Conservation (phyloP, 1,284 basidiomycete species). For the Cutaneotrichosporon cavernicola region DNA sequence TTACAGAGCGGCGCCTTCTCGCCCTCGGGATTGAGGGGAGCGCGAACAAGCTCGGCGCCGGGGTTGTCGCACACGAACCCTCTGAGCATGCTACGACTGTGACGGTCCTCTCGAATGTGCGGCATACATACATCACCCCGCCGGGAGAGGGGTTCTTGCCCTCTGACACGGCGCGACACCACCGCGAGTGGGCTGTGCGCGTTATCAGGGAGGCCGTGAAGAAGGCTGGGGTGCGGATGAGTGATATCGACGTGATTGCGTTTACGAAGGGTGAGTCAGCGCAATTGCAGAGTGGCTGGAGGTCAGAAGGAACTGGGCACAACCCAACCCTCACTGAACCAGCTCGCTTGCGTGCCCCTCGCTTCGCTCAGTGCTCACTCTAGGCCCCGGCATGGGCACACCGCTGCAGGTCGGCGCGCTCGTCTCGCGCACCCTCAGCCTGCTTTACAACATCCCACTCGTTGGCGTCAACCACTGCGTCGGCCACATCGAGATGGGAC, state of each 20-base stretch:
- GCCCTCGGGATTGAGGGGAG: conserved; percentile 86
- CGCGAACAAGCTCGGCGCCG: conserved; percentile 97
- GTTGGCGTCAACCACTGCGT: conserved; percentile 99
- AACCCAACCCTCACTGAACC: no score
- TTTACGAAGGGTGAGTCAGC: conserved; percentile 79
- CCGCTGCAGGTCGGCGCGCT: conserved; percentile 92
- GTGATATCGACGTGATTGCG: conserved; percentile 88
- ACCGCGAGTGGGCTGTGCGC: conserved; percentile 84
- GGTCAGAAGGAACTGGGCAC: no score
- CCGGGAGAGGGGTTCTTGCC: conserved; percentile 97
- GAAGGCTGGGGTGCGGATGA: conserved; percentile 68
- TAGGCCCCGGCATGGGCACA: conserved; percentile 98
- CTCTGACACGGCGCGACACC: conserved; percentile 90
- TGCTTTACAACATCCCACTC: conserved; percentile 85
- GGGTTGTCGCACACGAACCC: conserved; percentile 77
- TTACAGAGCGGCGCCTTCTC: conserved; percentile 40
- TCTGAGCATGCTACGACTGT: conserved; percentile 54
- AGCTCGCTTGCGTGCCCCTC: not conserved
- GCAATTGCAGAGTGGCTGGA: no score
- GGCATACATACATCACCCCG: conserved; percentile 98
- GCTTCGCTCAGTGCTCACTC: not conserved
- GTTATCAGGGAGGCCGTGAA: conserved; percentile 79
- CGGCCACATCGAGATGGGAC: conserved; percentile 98
- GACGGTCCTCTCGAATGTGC: conserved; percentile 73
- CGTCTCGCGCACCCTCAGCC: conserved; percentile 87